Evolutionary conservation across 495 filamentous ascomycete species (phyloP).

Genomic region (Aspergillus nanangensis): DNA sequence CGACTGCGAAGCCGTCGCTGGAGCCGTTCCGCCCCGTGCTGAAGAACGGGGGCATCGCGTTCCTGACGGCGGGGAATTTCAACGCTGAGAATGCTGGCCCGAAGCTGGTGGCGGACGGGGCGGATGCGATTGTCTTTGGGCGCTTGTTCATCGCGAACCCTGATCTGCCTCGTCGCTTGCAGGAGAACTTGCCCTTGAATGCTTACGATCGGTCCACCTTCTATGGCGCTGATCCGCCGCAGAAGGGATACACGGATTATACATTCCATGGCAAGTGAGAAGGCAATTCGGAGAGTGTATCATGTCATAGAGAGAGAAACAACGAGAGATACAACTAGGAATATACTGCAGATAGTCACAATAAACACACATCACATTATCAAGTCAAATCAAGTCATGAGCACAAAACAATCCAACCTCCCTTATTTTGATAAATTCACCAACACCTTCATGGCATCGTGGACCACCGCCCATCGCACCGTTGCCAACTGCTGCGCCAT

Average conservation of each 20-base stretch:
- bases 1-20: conserved; percentile 19
- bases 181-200: conserved; percentile 49
- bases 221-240: conserved; percentile 41
- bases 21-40: conserved; percentile 23
- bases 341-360: background rate
- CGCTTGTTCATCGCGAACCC: conserved; percentile 64
- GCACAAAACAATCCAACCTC: background rate
- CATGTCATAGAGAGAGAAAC: background rate
- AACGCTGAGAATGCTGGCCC: conserved; percentile 20
- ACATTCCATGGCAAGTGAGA: conserved; percentile 40
- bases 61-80: conserved; percentile 31
- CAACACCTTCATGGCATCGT: conserved; percentile 52
- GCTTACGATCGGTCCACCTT: conserved; percentile 56
- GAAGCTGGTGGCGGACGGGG: conserved; percentile 18
- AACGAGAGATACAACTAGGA: background rate
- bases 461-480: conserved; percentile 53
- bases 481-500: conserved; percentile 50
- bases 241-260: conserved; percentile 63
- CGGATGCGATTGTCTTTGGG: conserved; percentile 51
- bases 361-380: background rate
- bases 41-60: conserved; percentile 26
- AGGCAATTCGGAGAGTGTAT: too few relatives aligned
- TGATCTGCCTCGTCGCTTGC: conserved; percentile 57
- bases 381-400: background rate
- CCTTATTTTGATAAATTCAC: conserved; percentile 13